Evolutionary conservation across 2,329 filamentous ascomycete genomes (phyloP), one percentile per base, ranked within the genome.

Genomic region (Colletotrichum sp.): DNA sequence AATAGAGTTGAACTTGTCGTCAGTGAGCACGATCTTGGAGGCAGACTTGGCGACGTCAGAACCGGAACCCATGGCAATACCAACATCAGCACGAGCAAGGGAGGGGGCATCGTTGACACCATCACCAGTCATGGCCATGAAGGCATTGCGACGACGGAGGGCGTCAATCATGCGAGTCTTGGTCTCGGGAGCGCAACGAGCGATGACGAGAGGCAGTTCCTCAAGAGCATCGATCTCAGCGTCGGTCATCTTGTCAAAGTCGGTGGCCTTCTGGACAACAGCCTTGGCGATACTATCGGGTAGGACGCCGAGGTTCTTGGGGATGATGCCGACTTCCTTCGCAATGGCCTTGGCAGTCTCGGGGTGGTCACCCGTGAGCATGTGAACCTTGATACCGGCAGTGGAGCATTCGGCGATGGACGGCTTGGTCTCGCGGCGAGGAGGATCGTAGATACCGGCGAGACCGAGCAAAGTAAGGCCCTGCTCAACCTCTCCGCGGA

Each of bases 131-230:
- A 98, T 97, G 75, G 95, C 95, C 83, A 93, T 95, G 84, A 94
- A 96, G 24, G 91, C 90, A 26, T 91, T 89, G 55, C 95, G 93
- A 18, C 95, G 92, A 78, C 96, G 94, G 18, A 98, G 90, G 8
- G 95, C 95, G 79, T 96, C 95, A 68, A 98, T 96, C 95, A 98
- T 98, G 75, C 95, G 93, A 6, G 95, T 95, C 86, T 98, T 98
- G 52, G 95, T 98, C 75, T 94, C 92, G 0, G 96, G 95, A 1
- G 95, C 94, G 82, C 95, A 98, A 49, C 95, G 93, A 49, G 95
- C 95, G 76, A 98, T 93, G 10, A 98, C 95, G 1, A 96, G 88
- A 4, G 95, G 95, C 3, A 98, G 87, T 55, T 95, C 92, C 6
- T 93, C 92, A 18, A 98, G 87, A 1, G 89, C 88, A 78, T 98